Percentiles rank a stretch among this genome's conserved stretches.
Conservation (phyloP, 495 filamentous ascomycete genomes). For the Aspergillus coremiiformis region DNA sequence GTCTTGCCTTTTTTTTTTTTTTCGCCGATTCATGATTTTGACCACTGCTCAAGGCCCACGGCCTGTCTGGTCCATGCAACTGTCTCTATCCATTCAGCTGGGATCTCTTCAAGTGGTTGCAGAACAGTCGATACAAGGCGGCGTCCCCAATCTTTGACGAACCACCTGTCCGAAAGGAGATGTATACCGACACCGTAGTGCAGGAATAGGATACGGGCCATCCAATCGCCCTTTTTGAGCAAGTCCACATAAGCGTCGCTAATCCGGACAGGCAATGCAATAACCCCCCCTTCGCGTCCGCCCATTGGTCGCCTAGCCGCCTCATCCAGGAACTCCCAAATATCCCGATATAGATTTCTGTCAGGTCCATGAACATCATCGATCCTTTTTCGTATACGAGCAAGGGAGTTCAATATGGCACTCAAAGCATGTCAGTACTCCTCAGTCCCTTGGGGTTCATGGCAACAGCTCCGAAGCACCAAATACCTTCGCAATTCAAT, state of each 20-base stretch:
- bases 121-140: constrained; percentile 29
- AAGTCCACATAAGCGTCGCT: constrained; percentile 21
- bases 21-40: background rate
- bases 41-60: constrained; percentile 13
- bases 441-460: background rate
- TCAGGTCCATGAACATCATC: constrained; percentile 11
- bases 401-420: constrained; percentile 19
- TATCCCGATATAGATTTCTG: constrained; percentile 15
- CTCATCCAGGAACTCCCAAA: constrained; percentile 25
- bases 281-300: constrained; percentile 26
- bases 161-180: constrained; percentile 33
- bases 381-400: constrained; percentile 14
- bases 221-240: constrained; percentile 29
- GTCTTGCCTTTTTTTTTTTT: background rate
- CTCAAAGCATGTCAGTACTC: constrained; percentile 6
- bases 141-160: constrained; percentile 30
- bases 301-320: constrained; percentile 29
- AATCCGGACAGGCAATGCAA: constrained; percentile 34
- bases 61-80: constrained; percentile 28
- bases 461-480: background rate
- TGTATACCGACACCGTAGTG: constrained; percentile 33
- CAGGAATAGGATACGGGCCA: constrained; percentile 31
- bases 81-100: constrained; percentile 24
- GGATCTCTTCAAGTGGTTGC: constrained; percentile 23
- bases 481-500: constrained; percentile 16